Percentiles rank a stretch among this genome's conserved stretches.
phyloP scores from a whole-genome alignment of 176 grass and related monocot species.

The Phoenix roebelenii region DNA sequence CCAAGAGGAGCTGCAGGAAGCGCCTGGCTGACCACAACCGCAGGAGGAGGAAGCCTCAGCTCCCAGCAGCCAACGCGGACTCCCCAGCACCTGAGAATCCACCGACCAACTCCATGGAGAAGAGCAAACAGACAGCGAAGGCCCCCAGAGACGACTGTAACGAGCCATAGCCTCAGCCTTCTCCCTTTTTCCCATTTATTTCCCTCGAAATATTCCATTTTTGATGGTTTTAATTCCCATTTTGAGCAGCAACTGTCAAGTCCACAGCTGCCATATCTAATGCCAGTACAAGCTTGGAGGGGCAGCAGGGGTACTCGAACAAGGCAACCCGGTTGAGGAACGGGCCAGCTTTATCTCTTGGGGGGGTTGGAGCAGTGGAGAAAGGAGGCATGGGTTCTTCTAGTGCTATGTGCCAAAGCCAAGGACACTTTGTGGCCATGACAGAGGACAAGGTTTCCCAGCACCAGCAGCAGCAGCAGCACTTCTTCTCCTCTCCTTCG shows the following conservation, averaged over 20 bases:
- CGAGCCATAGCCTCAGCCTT: too few species aligned
- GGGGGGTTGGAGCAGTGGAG: background rate
- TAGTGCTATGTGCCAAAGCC: background rate
- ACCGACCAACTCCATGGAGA: constrained; percentile 3
- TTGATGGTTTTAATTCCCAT: background rate
- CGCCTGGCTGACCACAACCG: constrained; percentile 78
- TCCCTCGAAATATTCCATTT: background rate
- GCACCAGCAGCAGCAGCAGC: too few species aligned
- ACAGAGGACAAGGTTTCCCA: background rate
- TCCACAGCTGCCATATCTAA: background rate
- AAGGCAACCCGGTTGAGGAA: background rate
- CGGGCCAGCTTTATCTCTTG: background rate
- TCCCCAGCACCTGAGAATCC: constrained; percentile 2
- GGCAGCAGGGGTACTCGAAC: background rate
- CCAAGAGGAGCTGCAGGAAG: constrained; percentile 68
- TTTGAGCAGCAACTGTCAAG: background rate
- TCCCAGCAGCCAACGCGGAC: background rate
- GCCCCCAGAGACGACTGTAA: constrained; percentile 5
- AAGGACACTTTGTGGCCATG: background rate
- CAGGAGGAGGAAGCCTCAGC: constrained; percentile 56
- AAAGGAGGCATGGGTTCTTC: background rate
- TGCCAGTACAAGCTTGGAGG: background rate
- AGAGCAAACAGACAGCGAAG: constrained; percentile 1
- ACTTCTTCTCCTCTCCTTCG: background rate
- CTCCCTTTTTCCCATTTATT: too few species aligned